Conservation (phyloP, 352 stramenopile genomes). For the Phytopythium kandeliae region DNA sequence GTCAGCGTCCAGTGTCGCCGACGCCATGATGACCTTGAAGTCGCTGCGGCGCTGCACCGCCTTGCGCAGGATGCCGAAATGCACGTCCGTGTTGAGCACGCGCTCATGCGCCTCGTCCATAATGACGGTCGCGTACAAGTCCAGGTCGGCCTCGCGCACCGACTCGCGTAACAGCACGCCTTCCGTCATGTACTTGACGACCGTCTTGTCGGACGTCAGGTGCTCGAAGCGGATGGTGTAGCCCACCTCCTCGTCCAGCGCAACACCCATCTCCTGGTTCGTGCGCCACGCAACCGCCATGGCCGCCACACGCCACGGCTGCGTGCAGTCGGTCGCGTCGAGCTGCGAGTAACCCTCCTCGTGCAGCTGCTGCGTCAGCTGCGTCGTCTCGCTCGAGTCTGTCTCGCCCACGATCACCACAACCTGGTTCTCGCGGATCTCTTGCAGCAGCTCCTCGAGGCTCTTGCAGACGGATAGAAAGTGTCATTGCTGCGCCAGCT, state of each 20-base stretch:
- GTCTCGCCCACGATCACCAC: constrained; percentile 98
- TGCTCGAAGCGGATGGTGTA: constrained; percentile 99
- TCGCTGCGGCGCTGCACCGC: constrained; percentile 86
- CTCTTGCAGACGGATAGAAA: constrained; percentile 88
- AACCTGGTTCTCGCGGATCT: constrained; percentile 92
- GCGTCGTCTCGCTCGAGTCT: constrained; percentile 97
- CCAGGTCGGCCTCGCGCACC: constrained; percentile 79
- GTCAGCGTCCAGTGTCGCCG: constrained; percentile 95
- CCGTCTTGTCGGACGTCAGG: constrained; percentile 86
- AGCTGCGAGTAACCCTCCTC: constrained; percentile 78
- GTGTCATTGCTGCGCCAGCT: too few species aligned
- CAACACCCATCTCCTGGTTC: constrained; percentile 88
- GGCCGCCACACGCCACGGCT: constrained; percentile 96
- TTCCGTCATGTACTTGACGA: constrained; percentile 99
- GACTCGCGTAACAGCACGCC: constrained; percentile 98
- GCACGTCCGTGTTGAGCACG: constrained; percentile 95
- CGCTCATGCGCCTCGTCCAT: constrained; percentile 97
- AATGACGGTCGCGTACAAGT: constrained; percentile 76
- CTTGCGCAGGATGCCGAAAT: constrained; percentile 95
- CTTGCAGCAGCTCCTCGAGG: constrained; percentile 99
- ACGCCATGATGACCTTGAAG: constrained; percentile 95
- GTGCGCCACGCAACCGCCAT: constrained; percentile 97
- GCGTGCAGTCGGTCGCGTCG: constrained; percentile 94
- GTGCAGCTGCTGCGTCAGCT: constrained; percentile 99
- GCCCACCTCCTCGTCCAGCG: constrained; percentile 74